These are phyloP conservation scores for Periconia sp. DNA, from an alignment of 2,329 filamentous ascomycete species.

Conservation along the genomic window DNA sequence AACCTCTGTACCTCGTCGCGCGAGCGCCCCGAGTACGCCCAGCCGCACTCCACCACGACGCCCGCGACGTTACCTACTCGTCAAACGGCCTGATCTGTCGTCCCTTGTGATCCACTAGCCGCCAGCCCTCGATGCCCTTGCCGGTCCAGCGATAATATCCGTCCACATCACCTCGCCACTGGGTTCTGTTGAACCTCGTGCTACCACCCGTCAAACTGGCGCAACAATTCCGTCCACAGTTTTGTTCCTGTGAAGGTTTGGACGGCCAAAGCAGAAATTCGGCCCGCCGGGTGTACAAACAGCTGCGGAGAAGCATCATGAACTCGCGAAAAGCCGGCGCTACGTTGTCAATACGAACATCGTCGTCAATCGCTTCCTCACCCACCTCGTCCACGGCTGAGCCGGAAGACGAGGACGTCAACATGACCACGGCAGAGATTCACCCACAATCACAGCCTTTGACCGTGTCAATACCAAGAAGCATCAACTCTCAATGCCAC, in stretches of 20 bases:
- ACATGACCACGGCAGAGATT: slow-evolving; percentile 56
- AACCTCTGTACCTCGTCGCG: slow-evolving; percentile 18
- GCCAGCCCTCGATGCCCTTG: slow-evolving; percentile 36
- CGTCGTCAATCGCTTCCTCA: slow-evolving; percentile 41
- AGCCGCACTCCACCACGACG: slow-evolving; percentile 3
- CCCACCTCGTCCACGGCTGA: slow-evolving; percentile 38
- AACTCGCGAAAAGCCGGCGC: slow-evolving; percentile 36
- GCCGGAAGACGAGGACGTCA: slow-evolving; percentile 54
- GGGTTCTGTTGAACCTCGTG: slow-evolving; percentile 44
- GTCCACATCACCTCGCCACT: slow-evolving; percentile 30
- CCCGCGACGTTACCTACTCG: too few relatives aligned
- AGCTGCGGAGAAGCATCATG: slow-evolving; percentile 48
- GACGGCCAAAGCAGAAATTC: slow-evolving; percentile 40
- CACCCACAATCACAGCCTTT: slow-evolving; percentile 51
- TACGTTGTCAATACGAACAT: slow-evolving; percentile 38
- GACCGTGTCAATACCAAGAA: slow-evolving; percentile 57
- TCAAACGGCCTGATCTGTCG: too few relatives aligned
- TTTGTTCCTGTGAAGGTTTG: slow-evolving; percentile 41
- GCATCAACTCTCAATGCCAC: slow-evolving; percentile 58
- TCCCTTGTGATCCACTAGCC: too few relatives aligned
- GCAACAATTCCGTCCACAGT: slow-evolving; percentile 37
- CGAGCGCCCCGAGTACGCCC: slow-evolving; percentile 11
- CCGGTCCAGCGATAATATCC: slow-evolving; percentile 24
- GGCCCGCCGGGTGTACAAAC: slow-evolving; percentile 44
- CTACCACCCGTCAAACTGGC: slow-evolving; percentile 45